These are phyloP conservation scores for Roridomyces roridus DNA, from an alignment of 768 basidiomycete species.

Conservation along the genomic window DNA sequence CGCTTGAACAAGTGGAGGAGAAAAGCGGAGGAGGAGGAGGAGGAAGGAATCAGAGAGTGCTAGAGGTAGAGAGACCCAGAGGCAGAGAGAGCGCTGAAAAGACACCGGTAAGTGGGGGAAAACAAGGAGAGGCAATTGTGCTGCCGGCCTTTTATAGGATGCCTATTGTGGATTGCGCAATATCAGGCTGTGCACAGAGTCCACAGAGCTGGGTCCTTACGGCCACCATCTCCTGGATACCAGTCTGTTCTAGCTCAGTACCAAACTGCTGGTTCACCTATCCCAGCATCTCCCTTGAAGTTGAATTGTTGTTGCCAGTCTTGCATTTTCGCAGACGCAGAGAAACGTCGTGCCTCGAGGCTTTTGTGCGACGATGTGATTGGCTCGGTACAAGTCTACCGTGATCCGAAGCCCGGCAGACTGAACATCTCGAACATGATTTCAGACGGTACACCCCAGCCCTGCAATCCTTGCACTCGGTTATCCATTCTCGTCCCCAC, in stretches of 20 bases:
- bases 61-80: neutral
- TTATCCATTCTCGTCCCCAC: conserved; percentile 66
- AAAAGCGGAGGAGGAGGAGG: conserved; percentile 3
- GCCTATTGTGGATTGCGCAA: neutral
- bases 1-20: no score
- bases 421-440: conserved; percentile 70
- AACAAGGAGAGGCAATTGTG: neutral
- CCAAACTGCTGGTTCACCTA: no score
- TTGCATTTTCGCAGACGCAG: no score
- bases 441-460: conserved; percentile 71
- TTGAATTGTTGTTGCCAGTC: no score
- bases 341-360: no score
- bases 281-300: no score
- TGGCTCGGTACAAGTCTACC: conserved; percentile 31
- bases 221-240: no score
- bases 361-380: conserved; percentile 22
- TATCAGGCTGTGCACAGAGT: no score
- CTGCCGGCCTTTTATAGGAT: neutral
- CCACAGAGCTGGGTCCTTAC: no score
- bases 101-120: neutral
- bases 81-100: neutral
- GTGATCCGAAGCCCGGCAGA: conserved; percentile 51
- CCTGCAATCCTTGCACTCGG: conserved; percentile 56
- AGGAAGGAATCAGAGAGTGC: neutral
- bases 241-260: no score